phyloP scores from a whole-genome alignment of 208 protist species.

The Phytomonas sp. region DNA sequence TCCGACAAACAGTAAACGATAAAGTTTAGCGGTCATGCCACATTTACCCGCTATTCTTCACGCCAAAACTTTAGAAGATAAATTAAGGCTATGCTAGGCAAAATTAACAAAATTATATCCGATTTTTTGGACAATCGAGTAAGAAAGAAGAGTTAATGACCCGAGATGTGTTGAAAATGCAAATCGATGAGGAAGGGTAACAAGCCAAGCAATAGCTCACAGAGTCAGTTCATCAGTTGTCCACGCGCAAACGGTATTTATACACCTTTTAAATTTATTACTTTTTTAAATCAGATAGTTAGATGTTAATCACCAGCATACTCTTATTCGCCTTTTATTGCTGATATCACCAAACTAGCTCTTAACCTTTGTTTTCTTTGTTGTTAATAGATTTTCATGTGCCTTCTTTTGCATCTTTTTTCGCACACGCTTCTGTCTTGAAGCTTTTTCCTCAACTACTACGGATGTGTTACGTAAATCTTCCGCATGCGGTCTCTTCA shows the following conservation, averaged over 20 bases:
- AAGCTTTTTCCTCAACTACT: background rate
- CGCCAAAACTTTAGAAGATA: background rate
- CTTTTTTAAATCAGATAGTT: conserved; percentile 2
- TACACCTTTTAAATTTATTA: background rate
- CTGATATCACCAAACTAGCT: background rate
- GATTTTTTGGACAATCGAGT: background rate
- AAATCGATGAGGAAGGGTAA: background rate
- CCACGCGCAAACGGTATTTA: background rate
- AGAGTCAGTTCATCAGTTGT: background rate
- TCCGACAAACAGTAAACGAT: conserved; percentile 80
- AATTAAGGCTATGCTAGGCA: background rate
- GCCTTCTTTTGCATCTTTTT: conserved; percentile 11
- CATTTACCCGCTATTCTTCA: background rate
- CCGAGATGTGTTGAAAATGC: background rate
- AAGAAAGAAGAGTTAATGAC: background rate
- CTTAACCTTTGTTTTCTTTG: background rate
- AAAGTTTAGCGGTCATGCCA: conserved; percentile 20
- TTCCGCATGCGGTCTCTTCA: conserved; percentile 2
- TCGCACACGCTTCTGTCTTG: conserved; percentile 2
- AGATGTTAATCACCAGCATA: background rate
- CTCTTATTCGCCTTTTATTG: background rate
- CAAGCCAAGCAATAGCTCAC: background rate
- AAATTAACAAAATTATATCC: background rate
- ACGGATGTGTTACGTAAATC: background rate
- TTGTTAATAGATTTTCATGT: background rate